phyloP scores from a whole-genome alignment of 164 flowering plant genomes.

The Tetrastigma voinierianum region DNA sequence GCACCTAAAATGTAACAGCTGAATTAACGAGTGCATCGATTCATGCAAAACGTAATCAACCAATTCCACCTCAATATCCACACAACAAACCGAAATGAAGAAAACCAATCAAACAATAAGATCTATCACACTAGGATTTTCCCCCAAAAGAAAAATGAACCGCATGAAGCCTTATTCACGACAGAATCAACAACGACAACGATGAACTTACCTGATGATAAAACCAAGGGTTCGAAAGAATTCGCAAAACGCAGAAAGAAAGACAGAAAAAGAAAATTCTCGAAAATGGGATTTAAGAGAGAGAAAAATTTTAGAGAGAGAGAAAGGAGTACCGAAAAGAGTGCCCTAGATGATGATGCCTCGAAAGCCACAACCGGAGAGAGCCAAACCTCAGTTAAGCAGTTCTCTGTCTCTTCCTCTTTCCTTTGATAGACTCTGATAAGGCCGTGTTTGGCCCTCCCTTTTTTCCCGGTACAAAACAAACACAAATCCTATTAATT shows the following conservation, averaged over 20 bases:
- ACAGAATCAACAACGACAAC: neutral
- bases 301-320: neutral
- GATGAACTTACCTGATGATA: neutral
- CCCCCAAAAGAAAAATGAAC: neutral
- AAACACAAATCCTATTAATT: conserved; percentile 7
- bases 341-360: conserved; percentile 21
- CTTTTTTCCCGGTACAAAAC: conserved; percentile 12
- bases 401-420: neutral
- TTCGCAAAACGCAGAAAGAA: neutral
- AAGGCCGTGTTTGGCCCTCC: conserved; percentile 38
- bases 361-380: conserved; percentile 15
- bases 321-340: conserved; percentile 21
- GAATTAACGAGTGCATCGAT: neutral
- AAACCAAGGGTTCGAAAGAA: neutral
- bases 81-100: neutral
- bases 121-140: neutral
- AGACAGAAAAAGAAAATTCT: neutral
- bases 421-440: conserved; percentile 16
- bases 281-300: neutral
- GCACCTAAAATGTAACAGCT: neutral
- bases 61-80: neutral
- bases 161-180: neutral
- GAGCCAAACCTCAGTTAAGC: conserved; percentile 1
- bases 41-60: neutral
- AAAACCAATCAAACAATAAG: neutral